A percentile compares a stretch with the other conserved stretches of the same genome.
These are phyloP conservation scores for Fonsecaea multimorphosa DNA, from an alignment of 2,329 filamentous ascomycete genomes.

Conservation along the genomic window DNA sequence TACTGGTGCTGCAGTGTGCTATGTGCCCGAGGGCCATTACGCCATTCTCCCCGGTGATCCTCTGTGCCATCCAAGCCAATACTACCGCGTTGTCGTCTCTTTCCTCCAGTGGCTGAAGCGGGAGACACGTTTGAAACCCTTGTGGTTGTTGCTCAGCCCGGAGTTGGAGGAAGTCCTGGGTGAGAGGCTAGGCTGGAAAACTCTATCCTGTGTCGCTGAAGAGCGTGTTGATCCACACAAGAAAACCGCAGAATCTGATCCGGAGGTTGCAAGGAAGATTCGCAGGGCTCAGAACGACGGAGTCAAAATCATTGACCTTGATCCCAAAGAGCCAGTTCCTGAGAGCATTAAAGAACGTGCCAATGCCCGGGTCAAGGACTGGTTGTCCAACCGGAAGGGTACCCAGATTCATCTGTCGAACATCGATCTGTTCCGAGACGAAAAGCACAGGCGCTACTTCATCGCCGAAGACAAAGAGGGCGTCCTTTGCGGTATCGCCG, in stretches of 20 bases:
- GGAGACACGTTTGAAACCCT: conserved; percentile 73
- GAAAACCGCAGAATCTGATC: conserved; percentile 69
- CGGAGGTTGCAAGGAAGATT: conserved; percentile 74
- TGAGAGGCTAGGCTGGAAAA: conserved; percentile 82
- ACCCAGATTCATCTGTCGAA: conserved; percentile 89
- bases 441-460: conserved; percentile 83
- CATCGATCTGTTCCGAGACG: conserved; percentile 85
- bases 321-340: conserved; percentile 66
- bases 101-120: conserved; percentile 79
- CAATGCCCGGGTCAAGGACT: conserved; percentile 76
- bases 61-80: conserved; percentile 80
- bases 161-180: conserved; percentile 80
- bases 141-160: conserved; percentile 88
- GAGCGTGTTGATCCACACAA: conserved; percentile 79
- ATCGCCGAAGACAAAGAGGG: conserved; percentile 76
- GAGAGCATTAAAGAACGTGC: conserved; percentile 72
- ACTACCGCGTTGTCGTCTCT: conserved; percentile 71
- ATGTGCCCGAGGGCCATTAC: conserved; percentile 76
- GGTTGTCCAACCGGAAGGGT: conserved; percentile 80
- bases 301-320: conserved; percentile 77
- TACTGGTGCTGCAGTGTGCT: conserved; percentile 84
- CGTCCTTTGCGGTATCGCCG: conserved; percentile 76
- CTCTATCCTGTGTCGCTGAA: conserved; percentile 84
- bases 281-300: conserved; percentile 82
- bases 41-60: conserved; percentile 88